A percentile compares a stretch with the other conserved stretches of the same genome.
These are phyloP conservation scores for Gorgonomyces haynaldii DNA, from an alignment of 192 early-diverging fungal genomes.

Conservation along the genomic window DNA sequence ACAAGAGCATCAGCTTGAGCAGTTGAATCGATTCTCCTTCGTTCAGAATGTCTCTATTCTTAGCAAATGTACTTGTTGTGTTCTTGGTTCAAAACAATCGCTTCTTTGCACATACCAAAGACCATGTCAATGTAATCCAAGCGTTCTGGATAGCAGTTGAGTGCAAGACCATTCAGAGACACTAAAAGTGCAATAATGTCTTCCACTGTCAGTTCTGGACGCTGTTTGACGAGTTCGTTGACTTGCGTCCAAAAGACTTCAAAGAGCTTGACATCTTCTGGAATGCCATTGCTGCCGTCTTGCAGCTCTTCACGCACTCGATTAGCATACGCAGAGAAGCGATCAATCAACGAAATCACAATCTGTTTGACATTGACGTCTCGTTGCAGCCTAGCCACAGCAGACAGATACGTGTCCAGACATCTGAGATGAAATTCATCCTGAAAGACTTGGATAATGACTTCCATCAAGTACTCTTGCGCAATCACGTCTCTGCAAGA, in stretches of 20 bases:
- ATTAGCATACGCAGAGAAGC: slow-evolving; percentile 82
- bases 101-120: slow-evolving; percentile 75
- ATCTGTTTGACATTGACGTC: slow-evolving; percentile 95
- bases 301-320: slow-evolving; percentile 39
- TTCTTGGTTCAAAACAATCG: slow-evolving; percentile 29
- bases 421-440: slow-evolving; percentile 95
- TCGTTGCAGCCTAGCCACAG: slow-evolving; percentile 79
- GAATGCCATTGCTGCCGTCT: slow-evolving; percentile 54
- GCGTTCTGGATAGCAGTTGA: slow-evolving; percentile 84
- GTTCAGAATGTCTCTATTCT: slow-evolving; percentile 24
- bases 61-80: slow-evolving; percentile 25
- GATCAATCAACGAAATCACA: slow-evolving; percentile 89
- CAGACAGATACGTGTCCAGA: slow-evolving; percentile 76
- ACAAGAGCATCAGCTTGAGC: slow-evolving; percentile 71
- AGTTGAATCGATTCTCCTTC: slow-evolving; percentile 57
- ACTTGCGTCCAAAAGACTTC: slow-evolving; percentile 97
- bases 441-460: slow-evolving; percentile 94
- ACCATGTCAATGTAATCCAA: slow-evolving; percentile 84
- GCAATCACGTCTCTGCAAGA: slow-evolving; percentile 95
- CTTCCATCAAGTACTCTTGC: slow-evolving; percentile 99
- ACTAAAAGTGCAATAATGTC: slow-evolving; percentile 85
- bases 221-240: slow-evolving; percentile 74
- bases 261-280: slow-evolving; percentile 80
- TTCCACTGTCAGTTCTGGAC: slow-evolving; percentile 83
- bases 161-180: slow-evolving; percentile 76